Evolutionary conservation across 495 filamentous ascomycete genomes (phyloP), one percentile per base, ranked within the genome.

Genomic region (Stereocaulon alpinum): DNA sequence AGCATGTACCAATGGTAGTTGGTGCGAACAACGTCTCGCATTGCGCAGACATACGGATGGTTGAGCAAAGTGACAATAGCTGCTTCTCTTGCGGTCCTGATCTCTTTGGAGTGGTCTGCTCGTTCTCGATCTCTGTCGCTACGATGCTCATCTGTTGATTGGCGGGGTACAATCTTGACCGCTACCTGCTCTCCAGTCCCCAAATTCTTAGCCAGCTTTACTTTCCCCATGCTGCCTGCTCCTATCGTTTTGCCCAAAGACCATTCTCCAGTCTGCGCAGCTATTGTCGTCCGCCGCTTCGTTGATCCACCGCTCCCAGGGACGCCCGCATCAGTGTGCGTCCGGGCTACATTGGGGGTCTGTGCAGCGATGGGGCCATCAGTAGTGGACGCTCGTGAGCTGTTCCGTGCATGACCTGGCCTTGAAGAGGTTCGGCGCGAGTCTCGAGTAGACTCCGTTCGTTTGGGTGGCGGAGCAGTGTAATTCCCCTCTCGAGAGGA

Each of bases 1-100:
- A 99, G 83, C 93, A 99, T 99, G 71, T 99, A 99, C 93, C 93
- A 99, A 71, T 99, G 93, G 72, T 95, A 93, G 67, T 90, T 88
- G 18, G 93, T 97, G 24, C 91, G 87, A 55, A 96, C 83, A 15
- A 96, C 89, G 73, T 99, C 93, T 60, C 91, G 82, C 82, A 99
- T 91, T 7, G 86, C 92, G 71, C 93, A 99, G 60, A 98, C 95
- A 69, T 96, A 95, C 5, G 93, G 94, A 64, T 97, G 93, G 69
- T 91, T 86, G 45, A 96, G 81, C 24, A 99, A 85, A 29, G 88
- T 95, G 61, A 97, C 93, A 64, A 99, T 97, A 62, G 93, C 93
- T 14, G 93, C 94, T 70, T 99, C 93, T 63, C 93, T 84, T 52
- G 92, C 91, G 15, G 94, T 99, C 54, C 93, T 83, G 65, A 97